phyloP scores from a whole-genome alignment of 345 rosid species.

The Capsella bursapastoris region DNA sequence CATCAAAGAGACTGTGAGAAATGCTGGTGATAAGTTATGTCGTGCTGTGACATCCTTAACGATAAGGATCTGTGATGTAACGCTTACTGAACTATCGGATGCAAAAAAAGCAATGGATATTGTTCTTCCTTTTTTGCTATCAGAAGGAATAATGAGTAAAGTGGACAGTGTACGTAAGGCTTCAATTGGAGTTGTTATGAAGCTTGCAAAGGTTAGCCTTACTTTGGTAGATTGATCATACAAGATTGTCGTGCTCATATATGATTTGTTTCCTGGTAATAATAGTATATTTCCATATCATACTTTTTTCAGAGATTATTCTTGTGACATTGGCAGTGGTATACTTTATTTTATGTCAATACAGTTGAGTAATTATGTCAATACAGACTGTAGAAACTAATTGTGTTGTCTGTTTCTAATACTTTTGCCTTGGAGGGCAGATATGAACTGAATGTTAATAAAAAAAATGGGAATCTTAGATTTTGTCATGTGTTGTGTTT shows the following conservation, averaged over 20 bases:
- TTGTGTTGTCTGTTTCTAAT: slow-evolving; percentile 1
- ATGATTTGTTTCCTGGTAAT: slow-evolving; percentile 18
- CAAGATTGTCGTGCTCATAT: slow-evolving; percentile 23
- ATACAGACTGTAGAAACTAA: slow-evolving; percentile 13
- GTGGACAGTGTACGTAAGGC: slow-evolving; percentile 86
- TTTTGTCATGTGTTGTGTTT: neutral
- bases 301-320: slow-evolving; percentile 14
- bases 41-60: slow-evolving; percentile 78
- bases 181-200: slow-evolving; percentile 94
- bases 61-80: slow-evolving; percentile 82
- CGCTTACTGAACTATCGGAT: slow-evolving; percentile 79
- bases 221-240: slow-evolving; percentile 30
- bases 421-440: slow-evolving; percentile 27
- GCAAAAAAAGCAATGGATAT: slow-evolving; percentile 79
- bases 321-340: neutral
- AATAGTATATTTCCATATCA: slow-evolving; percentile 16
- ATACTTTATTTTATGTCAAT: neutral
- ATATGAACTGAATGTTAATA: slow-evolving; percentile 1
- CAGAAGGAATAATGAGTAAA: slow-evolving; percentile 92
- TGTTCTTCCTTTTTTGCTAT: slow-evolving; percentile 83
- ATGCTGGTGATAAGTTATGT: slow-evolving; percentile 91
- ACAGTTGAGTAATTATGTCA: slow-evolving; percentile 10
- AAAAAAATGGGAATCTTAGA: neutral
- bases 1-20: slow-evolving; percentile 96
- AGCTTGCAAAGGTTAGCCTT: slow-evolving; percentile 83